Percentiles rank a stretch among this genome's conserved stretches.
Evolutionary conservation across 805 yeast genomes (phyloP).

Genomic region (Hanseniaspora guilliermondii): DNA sequence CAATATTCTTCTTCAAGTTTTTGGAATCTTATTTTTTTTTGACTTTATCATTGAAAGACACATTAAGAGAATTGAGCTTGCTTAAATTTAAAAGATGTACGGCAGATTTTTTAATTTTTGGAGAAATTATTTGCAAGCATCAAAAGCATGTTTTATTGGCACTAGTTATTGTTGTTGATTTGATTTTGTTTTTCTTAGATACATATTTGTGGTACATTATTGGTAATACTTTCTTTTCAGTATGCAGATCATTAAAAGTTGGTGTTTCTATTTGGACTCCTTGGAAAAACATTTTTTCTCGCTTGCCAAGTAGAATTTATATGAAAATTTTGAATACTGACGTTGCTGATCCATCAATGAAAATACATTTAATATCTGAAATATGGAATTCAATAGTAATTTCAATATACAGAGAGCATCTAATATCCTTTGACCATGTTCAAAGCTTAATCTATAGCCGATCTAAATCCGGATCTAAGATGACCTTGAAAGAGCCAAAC

Average conservation of each 20-base stretch:
- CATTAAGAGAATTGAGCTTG: constrained; percentile 75
- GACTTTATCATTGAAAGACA: constrained; percentile 82
- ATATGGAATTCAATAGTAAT: constrained; percentile 98
- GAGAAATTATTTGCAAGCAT: constrained; percentile 60
- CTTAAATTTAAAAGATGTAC: constrained; percentile 78
- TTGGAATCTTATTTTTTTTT: constrained; percentile 86
- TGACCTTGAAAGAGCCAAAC: constrained; percentile 97
- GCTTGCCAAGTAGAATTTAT: constrained; percentile 97
- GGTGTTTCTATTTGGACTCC: constrained; percentile 99
- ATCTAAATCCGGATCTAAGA: constrained; percentile 92
- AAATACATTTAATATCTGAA: constrained; percentile 93
- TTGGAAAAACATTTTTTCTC: constrained; percentile 96
- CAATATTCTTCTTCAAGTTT: constrained; percentile 80
- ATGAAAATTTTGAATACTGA: constrained; percentile 95
- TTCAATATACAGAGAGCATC: constrained; percentile 98
- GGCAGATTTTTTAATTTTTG: constrained; percentile 79
- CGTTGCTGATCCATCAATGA: constrained; percentile 97
- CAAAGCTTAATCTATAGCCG: constrained; percentile 94
- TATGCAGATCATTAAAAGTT: constrained; percentile 93
- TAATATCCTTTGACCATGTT: constrained; percentile 94
- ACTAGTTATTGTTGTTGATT: constrained; percentile 82
- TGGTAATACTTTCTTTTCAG: constrained; percentile 86
- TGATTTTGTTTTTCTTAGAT: constrained; percentile 94
- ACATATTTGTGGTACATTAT: constrained; percentile 98
- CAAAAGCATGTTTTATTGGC: constrained; percentile 86